A percentile compares a stretch with the other conserved stretches of the same genome.
phyloP scores from a whole-genome alignment of 768 basidiomycete species.

The Lentinula lateritia region DNA sequence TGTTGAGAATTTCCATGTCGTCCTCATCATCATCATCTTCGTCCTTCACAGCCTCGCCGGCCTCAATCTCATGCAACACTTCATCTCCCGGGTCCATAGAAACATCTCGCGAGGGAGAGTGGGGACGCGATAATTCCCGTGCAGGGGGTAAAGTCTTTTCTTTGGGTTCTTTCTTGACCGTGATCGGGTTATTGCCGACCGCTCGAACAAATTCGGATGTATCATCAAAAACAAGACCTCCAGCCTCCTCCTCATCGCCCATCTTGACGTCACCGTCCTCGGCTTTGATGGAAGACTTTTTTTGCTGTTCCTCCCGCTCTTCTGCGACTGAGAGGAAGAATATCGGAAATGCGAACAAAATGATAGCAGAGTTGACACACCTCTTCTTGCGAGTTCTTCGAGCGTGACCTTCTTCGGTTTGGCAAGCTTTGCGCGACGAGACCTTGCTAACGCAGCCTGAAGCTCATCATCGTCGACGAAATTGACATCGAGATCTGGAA shows the following conservation, averaged over 20 bases:
- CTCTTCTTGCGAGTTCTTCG: constrained; percentile 71
- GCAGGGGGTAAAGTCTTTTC: constrained; percentile 24
- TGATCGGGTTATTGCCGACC: constrained; percentile 61
- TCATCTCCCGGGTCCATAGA: constrained; percentile 61
- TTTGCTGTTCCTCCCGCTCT: constrained; percentile 47
- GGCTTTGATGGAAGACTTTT: constrained; percentile 35
- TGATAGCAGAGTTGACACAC: constrained; percentile 40
- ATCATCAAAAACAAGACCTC: constrained; percentile 86
- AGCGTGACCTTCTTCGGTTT: constrained; percentile 73
- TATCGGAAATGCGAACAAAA: background rate
- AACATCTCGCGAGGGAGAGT: constrained; percentile 44
- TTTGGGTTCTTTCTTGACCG: constrained; percentile 43
- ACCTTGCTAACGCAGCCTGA: constrained; percentile 84
- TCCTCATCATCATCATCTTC: constrained; percentile 66
- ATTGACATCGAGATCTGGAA: constrained; percentile 75
- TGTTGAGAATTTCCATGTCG: constrained; percentile 68
- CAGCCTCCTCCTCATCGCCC: constrained; percentile 38
- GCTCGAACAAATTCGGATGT: constrained; percentile 95
- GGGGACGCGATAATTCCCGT: constrained; percentile 21
- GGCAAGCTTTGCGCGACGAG: constrained; percentile 75
- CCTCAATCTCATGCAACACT: constrained; percentile 70
- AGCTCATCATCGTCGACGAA: constrained; percentile 99
- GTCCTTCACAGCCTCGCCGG: constrained; percentile 78
- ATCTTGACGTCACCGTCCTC: constrained; percentile 28
- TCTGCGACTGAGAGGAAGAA: constrained; percentile 47